phyloP scores from a whole-genome alignment of 1,284 basidiomycete species.

The Meripilus lineatus region DNA sequence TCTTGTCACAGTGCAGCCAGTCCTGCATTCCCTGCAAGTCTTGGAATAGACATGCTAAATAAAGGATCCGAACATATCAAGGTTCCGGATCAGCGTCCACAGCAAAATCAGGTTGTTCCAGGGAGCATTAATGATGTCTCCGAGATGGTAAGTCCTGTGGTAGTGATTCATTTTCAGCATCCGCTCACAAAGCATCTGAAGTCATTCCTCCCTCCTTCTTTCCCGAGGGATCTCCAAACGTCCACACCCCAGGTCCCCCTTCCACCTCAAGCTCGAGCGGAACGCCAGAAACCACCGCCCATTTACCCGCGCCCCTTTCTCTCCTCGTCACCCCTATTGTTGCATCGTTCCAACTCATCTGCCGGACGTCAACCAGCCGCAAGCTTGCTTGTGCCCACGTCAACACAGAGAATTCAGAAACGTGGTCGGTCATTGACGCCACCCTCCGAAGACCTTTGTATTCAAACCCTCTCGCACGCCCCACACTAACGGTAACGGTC shows the following conservation, averaged over 20 bases:
- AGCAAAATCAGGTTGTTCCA: too few species aligned
- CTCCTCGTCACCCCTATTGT: conserved; percentile 20
- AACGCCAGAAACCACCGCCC: conserved; percentile 25
- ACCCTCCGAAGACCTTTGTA: conserved; percentile 11
- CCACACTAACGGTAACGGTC: conserved; percentile 18
- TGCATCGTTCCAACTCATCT: too few species aligned
- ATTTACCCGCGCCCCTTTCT: conserved; percentile 23
- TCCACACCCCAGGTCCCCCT: conserved; percentile 28
- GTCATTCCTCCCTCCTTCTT: conserved; percentile 33
- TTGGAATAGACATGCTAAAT: too few species aligned
- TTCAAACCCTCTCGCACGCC: conserved; percentile 5
- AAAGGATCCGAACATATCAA: too few species aligned
- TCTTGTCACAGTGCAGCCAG: neutral
- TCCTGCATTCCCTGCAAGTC: too few species aligned
- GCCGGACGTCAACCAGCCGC: conserved; percentile 3
- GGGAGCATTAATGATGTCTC: conserved; percentile 21
- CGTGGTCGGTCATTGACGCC: conserved; percentile 17
- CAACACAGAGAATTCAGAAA: conserved; percentile 14
- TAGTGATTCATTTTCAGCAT: conserved; percentile 22
- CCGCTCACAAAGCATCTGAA: conserved; percentile 11
- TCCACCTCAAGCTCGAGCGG: conserved; percentile 6
- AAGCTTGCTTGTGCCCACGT: conserved; percentile 14
- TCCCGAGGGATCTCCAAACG: conserved; percentile 34
- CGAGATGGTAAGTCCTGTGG: conserved; percentile 25
- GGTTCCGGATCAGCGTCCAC: too few species aligned